Percentiles rank a stretch among this genome's conserved stretches.
Conservation (phyloP, 2,329 filamentous ascomycete species). For the Diaporthe velutina region DNA sequence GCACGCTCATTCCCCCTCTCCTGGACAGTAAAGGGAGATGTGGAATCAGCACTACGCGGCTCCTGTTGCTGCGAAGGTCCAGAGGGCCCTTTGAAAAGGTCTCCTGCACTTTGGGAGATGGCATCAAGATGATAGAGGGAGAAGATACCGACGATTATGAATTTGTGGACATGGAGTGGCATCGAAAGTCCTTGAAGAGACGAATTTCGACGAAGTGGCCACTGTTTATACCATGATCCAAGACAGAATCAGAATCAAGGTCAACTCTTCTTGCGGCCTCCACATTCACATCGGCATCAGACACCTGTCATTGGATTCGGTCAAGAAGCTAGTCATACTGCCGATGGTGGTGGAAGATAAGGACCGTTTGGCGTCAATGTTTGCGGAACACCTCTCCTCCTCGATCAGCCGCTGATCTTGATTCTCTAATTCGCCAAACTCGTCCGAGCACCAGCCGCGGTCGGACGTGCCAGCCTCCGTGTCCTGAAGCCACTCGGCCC, state of each 20-base stretch:
- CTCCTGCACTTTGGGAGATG: too few species aligned
- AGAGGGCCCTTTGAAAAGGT: too few species aligned
- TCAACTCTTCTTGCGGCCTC: neutral
- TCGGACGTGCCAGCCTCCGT: too few species aligned
- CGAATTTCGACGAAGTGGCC: neutral
- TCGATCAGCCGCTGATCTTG: too few species aligned
- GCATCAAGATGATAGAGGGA: neutral
- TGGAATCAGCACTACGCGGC: too few species aligned
- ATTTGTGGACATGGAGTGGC: neutral
- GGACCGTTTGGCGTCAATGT: neutral
- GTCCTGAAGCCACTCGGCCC: too few species aligned
- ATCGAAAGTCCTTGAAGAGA: neutral
- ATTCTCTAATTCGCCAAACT: too few species aligned
- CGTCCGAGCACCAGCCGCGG: too few species aligned
- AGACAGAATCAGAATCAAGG: neutral
- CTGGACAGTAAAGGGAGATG: too few species aligned
- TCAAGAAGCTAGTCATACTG: neutral
- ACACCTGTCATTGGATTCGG: neutral
- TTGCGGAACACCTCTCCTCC: neutral
- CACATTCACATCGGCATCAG: neutral
- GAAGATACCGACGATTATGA: neutral
- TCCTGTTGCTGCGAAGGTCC: too few species aligned
- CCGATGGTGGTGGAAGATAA: neutral
- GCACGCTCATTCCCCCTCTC: too few species aligned
- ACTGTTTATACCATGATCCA: neutral